Base-by-base conservation (phyloP, 2,329 filamentous ascomycete genomes). In the Juglanconis sp. region DNA sequence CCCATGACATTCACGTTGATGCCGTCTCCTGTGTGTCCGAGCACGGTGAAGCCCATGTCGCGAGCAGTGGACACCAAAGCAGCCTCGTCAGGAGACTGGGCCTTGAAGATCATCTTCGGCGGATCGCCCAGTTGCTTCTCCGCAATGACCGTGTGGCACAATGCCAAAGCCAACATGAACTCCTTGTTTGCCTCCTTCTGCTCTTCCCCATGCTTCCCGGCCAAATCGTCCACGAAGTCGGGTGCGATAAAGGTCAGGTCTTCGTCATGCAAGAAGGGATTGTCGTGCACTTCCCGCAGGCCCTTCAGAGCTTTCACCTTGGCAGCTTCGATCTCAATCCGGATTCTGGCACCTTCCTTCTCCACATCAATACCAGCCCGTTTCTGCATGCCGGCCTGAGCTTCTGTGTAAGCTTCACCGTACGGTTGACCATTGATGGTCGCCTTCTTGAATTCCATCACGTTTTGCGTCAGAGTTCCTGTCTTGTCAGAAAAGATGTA, bases 391-490 rank as follows among this genome's bases (percentile, higher is more conserved):
- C 95, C 95, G 55, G 94, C 91, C 74, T 96, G 91, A 0, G 95
- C 95, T 74, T 99, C 95, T 0, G 96, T 99, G 70, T 97, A 99
- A 0, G 95, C 95, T 76, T 99, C 95, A 63, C 96, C 95, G 67
- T 99, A 99, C 0, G 93, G 87, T 62, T 95, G 85, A n/a, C 94
- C 94, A 69, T 98, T 98, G 75, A 99, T 88, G 0, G 93, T 96
- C 58, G 90, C 92, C 75, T 99, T 99, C 75, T 98, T 99, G 84
- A 98, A 99, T 73, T 99, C 96, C 95, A 96, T 96, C 56, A 96
- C 90, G 72, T 96, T 96, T 69, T 96, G 91, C 0, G 91, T 96
- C 65, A 96, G 77, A 2, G 91, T 96, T 61, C 91, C 91, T 0
- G 91, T 96, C 76, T 96, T 96, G 80, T 96, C 91, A 0, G 91